Conservation (phyloP, 2,329 filamentous ascomycete species). For the Helminthosporium solani region DNA sequence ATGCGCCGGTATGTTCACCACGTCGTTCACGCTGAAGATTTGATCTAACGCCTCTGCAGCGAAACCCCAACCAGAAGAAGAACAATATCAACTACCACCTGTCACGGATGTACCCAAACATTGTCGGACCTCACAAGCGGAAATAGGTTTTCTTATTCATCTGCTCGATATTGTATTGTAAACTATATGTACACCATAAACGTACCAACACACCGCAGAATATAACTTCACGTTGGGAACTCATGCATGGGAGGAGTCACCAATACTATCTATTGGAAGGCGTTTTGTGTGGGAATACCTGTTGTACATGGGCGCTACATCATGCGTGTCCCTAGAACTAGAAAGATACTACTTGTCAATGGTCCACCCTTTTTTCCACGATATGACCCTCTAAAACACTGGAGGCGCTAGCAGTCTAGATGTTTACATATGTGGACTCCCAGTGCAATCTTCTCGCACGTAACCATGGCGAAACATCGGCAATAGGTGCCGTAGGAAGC, state of each 20-base stretch:
- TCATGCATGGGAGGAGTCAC: conserved; percentile 20
- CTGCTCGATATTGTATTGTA: conserved; percentile 25
- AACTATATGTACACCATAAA: conserved; percentile 25
- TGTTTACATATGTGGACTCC: too few species aligned
- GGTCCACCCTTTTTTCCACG: background rate
- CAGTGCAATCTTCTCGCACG: background rate
- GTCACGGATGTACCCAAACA: conserved; percentile 69
- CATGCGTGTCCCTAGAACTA: conserved; percentile 6
- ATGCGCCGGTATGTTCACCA: conserved; percentile 64
- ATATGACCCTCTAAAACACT: background rate
- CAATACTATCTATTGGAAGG: conserved; percentile 10
- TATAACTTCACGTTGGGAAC: conserved; percentile 10
- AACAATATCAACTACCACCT: conserved; percentile 92
- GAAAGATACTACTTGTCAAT: conserved; percentile 6
- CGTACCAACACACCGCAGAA: conserved; percentile 3
- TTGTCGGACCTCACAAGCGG: conserved; percentile 70
- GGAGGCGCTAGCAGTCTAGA: background rate
- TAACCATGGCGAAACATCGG: background rate
- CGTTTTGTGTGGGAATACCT: conserved; percentile 19
- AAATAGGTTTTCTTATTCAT: conserved; percentile 44
- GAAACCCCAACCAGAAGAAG: conserved; percentile 59
- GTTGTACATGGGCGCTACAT: conserved; percentile 10
- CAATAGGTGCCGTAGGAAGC: background rate
- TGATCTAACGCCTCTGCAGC: conserved; percentile 44
- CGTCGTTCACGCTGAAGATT: background rate